Base-by-base conservation (phyloP, 1,139 yeast species). In the Kodamaea anthophila region DNA sequence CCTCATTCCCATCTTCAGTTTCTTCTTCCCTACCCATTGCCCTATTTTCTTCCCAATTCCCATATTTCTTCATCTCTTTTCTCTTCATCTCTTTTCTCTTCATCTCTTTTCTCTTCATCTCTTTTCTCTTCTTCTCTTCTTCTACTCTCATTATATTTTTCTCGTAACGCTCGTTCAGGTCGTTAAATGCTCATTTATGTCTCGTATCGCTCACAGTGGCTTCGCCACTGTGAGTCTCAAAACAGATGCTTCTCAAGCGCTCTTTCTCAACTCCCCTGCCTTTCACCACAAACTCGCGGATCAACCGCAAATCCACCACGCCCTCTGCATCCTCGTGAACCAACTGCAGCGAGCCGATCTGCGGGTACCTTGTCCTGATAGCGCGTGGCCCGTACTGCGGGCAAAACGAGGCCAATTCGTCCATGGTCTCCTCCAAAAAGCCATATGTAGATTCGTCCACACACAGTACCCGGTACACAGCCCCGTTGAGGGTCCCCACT, bases 401-500 rank as follows among this genome's bases (percentile, higher is more conserved):
- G 3, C 44, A 33, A 16, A 41, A 31, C 5, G 43, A 30, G 7
- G 37, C 31, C 19, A 48, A 29, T 23, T 51, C 55, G 18, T 42
- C 39, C 13, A 27, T 26, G 29, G 53, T 45, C 13, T 35, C 38
- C 2, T 23, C 35, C 3, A 49, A 24, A 2, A 38, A 28, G 3
- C 24, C 32, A 12, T 25, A 32, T 5, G 42, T 19, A 7, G 41
- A 43, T 21, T 45, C 26, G n/a, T 23, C 25, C 18, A 28, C 26
- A 9, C 20, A 15, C 13, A 33, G 23, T 8, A 47, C 15, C 18
- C 38, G 30, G 33, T 53, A 59, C 7, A 64, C 39, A 3, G 58
- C 65, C 6, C 71, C 71, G 38, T 48, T 48, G 1, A 52, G 51
- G 1, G 70, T 64, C 4, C 68, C 70, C 13, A 62, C 32, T 1